phyloP scores from a whole-genome alignment of 495 filamentous ascomycete species.

The Mycothermus thermophilus region DNA sequence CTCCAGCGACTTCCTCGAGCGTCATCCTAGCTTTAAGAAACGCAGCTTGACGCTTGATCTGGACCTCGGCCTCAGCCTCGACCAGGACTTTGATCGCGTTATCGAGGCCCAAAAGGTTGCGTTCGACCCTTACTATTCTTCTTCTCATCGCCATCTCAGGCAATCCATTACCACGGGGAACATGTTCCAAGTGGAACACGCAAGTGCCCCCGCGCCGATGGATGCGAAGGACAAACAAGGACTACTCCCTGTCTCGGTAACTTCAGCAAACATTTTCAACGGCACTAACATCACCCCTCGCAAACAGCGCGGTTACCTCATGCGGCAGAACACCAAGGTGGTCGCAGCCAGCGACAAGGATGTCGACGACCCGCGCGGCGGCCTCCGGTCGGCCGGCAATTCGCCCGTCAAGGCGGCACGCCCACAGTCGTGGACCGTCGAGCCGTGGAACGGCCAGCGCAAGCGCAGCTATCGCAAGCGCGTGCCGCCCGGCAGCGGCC shows the following conservation, averaged over 20 bases:
- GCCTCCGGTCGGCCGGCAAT: slow-evolving; percentile 52
- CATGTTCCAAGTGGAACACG: background rate
- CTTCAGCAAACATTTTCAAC: slow-evolving; percentile 1
- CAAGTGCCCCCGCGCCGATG: background rate
- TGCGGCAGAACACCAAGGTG: slow-evolving; percentile 96
- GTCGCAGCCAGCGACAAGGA: slow-evolving; percentile 71
- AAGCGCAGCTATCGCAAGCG: slow-evolving; percentile 54
- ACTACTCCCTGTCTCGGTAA: slow-evolving; percentile 2
- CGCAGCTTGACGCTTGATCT: slow-evolving; percentile 57
- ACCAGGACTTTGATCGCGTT: slow-evolving; percentile 86
- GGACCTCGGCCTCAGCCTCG: slow-evolving; percentile 68
- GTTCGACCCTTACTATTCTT: slow-evolving; percentile 40
- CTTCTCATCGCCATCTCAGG: too few relatives aligned
- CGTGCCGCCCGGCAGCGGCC: slow-evolving; percentile 32
- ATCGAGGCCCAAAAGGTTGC: slow-evolving; percentile 97
- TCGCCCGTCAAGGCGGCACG: slow-evolving; percentile 58
- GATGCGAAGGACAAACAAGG: slow-evolving; percentile 11
- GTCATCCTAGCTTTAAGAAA: slow-evolving; percentile 45
- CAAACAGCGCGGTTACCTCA: slow-evolving; percentile 90
- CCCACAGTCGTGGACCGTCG: slow-evolving; percentile 82
- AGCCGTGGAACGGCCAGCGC: slow-evolving; percentile 82
- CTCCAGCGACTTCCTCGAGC: slow-evolving; percentile 28
- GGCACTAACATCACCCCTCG: slow-evolving; percentile 44
- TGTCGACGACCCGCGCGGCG: slow-evolving; percentile 34
- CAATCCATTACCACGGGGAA: slow-evolving; percentile 20